Evolutionary conservation across 2,329 filamentous ascomycete genomes (phyloP), one percentile per base, ranked within the genome.

Genomic region (Colletotrichum gigasporum): DNA sequence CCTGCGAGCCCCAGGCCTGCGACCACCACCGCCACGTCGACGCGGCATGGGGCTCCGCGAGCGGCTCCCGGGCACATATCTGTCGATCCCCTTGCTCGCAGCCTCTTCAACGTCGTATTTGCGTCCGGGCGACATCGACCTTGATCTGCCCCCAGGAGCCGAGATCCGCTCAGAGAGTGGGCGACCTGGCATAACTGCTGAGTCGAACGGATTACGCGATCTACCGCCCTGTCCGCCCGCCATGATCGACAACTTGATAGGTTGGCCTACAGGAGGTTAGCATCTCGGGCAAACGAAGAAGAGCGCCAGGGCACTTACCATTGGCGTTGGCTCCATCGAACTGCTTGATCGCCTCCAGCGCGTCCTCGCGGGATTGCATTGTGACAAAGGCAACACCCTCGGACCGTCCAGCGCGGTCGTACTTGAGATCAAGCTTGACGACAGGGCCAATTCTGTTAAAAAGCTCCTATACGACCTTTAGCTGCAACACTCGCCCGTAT

Each of bases 311-410:
- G 6, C 41, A 44, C 74, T 75, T 81, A 85, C 90, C 91, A 71
- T 96, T 94, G 61, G 94, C 94, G 74, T 97, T 97, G 67, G 94
- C 94, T 59, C 93, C 93, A 74, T 97, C 90, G 73, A 91, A 97
- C 71, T 97, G 91, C 56, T 83, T 84, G 58, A 97, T 85, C 2
- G 94, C 94, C 45, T 86, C 83, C 70, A 85, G 81, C 9, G 94
- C 94, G 75, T 97, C 91, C 48, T 87, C 84, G 51, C 86, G 80
- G 58, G 81, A 83, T 69, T 90, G 86, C 78, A 96, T 97, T 8
- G 91, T 94, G 50, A 97, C 91, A 72, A 88, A 96, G 6, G 94
- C 94, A 35, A 90, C 85, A 59, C 94, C 94, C 72, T 94, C 90
- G 2, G 93, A 97, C 72, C 94, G 92, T 60, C 94, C 94, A 64